Evolutionary conservation across 75 land plant genomes (phyloP), one percentile per base, ranked within the genome.

Genomic region (Gnetum montanum): DNA sequence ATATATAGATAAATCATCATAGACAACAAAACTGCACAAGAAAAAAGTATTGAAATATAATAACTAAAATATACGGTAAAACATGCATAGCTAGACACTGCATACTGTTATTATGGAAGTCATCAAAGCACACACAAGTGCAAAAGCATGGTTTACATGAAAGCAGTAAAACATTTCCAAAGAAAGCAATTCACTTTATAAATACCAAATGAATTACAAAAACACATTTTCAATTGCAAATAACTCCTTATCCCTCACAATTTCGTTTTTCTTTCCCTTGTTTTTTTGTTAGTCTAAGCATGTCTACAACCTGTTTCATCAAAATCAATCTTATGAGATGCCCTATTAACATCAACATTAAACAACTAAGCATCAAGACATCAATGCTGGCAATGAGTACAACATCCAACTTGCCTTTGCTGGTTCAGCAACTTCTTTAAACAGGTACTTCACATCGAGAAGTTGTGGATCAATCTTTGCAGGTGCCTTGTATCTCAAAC

Each of bases 381-480:
- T n/a, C n/a, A n/a, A n/a, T n/a, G n/a, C n/a, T n/a, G n/a, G n/a
- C n/a, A n/a, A n/a, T n/a, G n/a, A n/a, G n/a, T n/a, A n/a, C n/a
- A n/a, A n/a, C n/a, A n/a, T n/a, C n/a, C n/a, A n/a, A n/a, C 12
- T 53, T 59, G 83, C 98, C 94, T 88, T 88, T 10, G 70, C 75
- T 1, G 83, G 81, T 40, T 85, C 85, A 13, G 53, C 57, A 36
- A 79, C 63, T 27, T 78, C 82, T 60, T 77, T 75, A 52, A 93
- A 89, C 4, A 93, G 69, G 68, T 85, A 78, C 43, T 78, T 79
- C 44, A 90, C 63, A 78, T 89, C 96, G 55, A 93, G 84, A 49
- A 93, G 90, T 26, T 86, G 96, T 5, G 99, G 96, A 67, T 94
- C 99, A 54, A 94, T 94, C 66, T 90, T 94, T 6, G 91, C 88